phyloP scores from a whole-genome alignment of 768 basidiomycete genomes.

The Collybia nuda region DNA sequence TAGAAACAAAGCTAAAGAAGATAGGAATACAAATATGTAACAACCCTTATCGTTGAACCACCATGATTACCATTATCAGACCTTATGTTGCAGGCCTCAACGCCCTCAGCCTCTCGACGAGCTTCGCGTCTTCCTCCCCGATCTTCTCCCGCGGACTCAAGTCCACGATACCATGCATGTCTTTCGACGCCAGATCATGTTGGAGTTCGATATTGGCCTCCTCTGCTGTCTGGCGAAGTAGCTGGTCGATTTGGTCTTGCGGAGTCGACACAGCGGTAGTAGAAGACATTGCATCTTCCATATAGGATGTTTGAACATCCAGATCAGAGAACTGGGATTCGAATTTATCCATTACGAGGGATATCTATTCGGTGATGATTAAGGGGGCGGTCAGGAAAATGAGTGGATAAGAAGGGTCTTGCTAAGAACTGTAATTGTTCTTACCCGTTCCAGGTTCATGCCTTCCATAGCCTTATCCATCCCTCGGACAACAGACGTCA shows the following conservation, averaged over 20 bases:
- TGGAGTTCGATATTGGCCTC: slow-evolving; percentile 95
- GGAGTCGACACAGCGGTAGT: slow-evolving; percentile 93
- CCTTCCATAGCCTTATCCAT: slow-evolving; percentile 99
- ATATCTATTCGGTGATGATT: slow-evolving; percentile 60
- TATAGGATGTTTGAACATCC: slow-evolving; percentile 96
- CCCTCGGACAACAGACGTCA: slow-evolving; percentile 94
- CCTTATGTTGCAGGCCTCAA: slow-evolving; percentile 71
- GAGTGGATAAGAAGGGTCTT: background rate
- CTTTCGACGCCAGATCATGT: slow-evolving; percentile 79
- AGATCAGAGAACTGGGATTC: slow-evolving; percentile 95
- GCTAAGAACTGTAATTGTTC: slow-evolving; percentile 21
- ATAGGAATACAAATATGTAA: background rate
- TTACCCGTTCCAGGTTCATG: slow-evolving; percentile 96
- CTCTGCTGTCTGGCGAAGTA: slow-evolving; percentile 93
- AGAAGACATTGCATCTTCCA: slow-evolving; percentile 95
- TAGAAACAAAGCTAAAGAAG: slow-evolving; percentile 1
- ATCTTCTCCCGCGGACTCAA: slow-evolving; percentile 49
- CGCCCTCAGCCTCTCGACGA: slow-evolving; percentile 88
- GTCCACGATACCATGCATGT: slow-evolving; percentile 59
- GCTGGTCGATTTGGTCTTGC: slow-evolving; percentile 93
- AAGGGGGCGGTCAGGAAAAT: background rate
- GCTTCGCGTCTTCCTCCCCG: slow-evolving; percentile 74
- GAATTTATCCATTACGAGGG: slow-evolving; percentile 99
- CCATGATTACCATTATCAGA: background rate
- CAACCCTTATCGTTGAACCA: background rate